Base-by-base conservation (phyloP, 768 basidiomycete genomes). In the Suillus tomentosus region DNA sequence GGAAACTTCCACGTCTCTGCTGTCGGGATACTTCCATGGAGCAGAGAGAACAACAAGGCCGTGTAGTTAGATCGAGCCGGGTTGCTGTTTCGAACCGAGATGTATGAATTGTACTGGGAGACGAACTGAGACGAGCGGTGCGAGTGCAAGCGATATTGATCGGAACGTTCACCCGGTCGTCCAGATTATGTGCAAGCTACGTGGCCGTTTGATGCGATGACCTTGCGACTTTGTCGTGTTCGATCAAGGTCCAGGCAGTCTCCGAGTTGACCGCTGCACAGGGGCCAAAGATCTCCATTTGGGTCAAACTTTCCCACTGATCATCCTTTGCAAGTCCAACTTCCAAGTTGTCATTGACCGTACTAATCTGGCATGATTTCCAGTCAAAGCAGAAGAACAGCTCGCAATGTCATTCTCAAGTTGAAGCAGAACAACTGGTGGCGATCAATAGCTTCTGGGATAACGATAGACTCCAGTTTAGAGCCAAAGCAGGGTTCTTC, bases 341-440 rank as follows among this genome's bases (percentile, higher is more conserved):
- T 10, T 37, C 9, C 10, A 40, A 48, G 8, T 39, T 27, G 55
- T 9, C 17, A 27, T n/a, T 22, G 14, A 13, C 43, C 43, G 4
- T 43, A 47, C 13, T 47, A 22, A 19, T 34, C 19, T n/a, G 58
- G 56, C n/a, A 42, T 67, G 66, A 48, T 67, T 56, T 47, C 34
- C 14, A 62, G 56, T 56, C 64, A 56, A 55, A 58, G 66, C 11
- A 63, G 50, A 51, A 68, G 37, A 53, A 50, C 61, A 15, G 37
- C 66, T n/a, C 60, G 54, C n/a, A 60, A 48, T 22, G 55, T 34
- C 31, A 62, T 61, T 6, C 57, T 47, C 37, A 27, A 60, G 27
- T 59, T 64, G 42, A 58, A 34, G 45, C 31, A 34, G 57, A 40
- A 42, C 37, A 53, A 54, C 19, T 14, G 42, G 34, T 57, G 40